Percentiles rank a stretch among this genome's conserved stretches.
phyloP scores from a whole-genome alignment of 768 basidiomycete species.

The Hygrocybe punicea region DNA sequence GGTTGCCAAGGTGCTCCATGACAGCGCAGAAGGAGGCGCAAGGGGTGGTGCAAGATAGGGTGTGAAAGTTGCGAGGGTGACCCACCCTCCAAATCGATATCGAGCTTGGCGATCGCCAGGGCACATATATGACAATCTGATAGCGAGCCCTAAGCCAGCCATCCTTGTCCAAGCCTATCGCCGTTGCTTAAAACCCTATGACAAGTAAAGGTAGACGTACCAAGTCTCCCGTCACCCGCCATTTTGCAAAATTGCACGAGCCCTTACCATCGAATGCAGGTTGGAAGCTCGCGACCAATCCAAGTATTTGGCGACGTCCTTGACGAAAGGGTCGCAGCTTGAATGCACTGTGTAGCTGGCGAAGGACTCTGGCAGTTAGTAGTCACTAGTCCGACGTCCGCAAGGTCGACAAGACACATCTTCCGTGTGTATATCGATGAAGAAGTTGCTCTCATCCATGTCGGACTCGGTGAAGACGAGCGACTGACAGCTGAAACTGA shows the following conservation, averaged over 20 bases:
- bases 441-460: not conserved
- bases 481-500: not conserved
- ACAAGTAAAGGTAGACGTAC: slow-evolving; percentile 11
- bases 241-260: slow-evolving; percentile 6
- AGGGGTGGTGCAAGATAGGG: too few relatives aligned
- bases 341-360: not conserved
- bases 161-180: slow-evolving; percentile 13
- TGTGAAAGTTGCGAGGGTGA: too few relatives aligned
- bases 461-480: not conserved
- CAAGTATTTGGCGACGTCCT: slow-evolving; percentile 8
- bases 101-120: not conserved
- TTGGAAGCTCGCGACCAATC: slow-evolving; percentile 6
- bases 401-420: not conserved
- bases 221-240: slow-evolving; percentile 4
- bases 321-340: too few relatives aligned
- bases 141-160: slow-evolving; percentile 4
- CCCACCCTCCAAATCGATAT: not conserved
- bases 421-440: not conserved
- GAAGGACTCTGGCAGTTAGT: not conserved
- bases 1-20: too few relatives aligned
- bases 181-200: slow-evolving; percentile 1
- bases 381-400: not conserved
- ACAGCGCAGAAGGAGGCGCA: too few relatives aligned
- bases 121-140: not conserved
- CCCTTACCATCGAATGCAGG: slow-evolving; percentile 6